Evolutionary conservation across 805 yeast species (phyloP), one percentile per base, ranked within the genome.

Genomic region (Ogataea methanolica): DNA sequence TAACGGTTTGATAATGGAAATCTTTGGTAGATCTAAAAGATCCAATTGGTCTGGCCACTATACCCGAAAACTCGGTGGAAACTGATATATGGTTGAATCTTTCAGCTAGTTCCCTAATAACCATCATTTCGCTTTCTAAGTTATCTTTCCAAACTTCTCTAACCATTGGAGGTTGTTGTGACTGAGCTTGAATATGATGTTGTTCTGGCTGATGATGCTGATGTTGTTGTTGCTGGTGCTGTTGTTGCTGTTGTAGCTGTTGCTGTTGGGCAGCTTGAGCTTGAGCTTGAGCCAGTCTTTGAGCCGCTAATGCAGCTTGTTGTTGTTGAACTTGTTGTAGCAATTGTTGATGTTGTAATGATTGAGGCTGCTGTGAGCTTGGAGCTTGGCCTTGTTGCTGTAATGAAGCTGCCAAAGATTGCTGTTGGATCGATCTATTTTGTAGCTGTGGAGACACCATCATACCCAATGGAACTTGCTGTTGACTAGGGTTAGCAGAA

Each of bases 11-110:
- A 63, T 92, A 94, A 66, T 94, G 98, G 67, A 90, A 94, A 65
- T 94, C 98, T 22, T 85, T 76, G 15, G 94, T 87, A 2, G 94
- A 82, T 58, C 88, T 81, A 68, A 94, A 94, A 17, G 88, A 81
- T 17, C 99, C 99, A 50, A 94, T 87, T 15, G 99, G 99, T 58
- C 99, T 79, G 2, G 96, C 96, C 26, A 92, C 85, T 21, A 95
- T 88, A 0, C 99, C 99, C 0, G 97, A 97, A 62, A 94, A 90
- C 65, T 94, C 98, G 41, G 95, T 90, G 57, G 90, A 91, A 49
- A 90, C 78, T 3, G 88, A 77, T 23, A 85, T 77, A 55, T 74
- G 72, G 46, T 81, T 77, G 57, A 76, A 82, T 49, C 76, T 76
- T 45, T 72, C 77, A 38, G 82, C 72, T 31, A 85, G 71, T 44